phyloP scores from a whole-genome alignment of 1,139 yeast species.

The Spathaspora jeffriesii region DNA sequence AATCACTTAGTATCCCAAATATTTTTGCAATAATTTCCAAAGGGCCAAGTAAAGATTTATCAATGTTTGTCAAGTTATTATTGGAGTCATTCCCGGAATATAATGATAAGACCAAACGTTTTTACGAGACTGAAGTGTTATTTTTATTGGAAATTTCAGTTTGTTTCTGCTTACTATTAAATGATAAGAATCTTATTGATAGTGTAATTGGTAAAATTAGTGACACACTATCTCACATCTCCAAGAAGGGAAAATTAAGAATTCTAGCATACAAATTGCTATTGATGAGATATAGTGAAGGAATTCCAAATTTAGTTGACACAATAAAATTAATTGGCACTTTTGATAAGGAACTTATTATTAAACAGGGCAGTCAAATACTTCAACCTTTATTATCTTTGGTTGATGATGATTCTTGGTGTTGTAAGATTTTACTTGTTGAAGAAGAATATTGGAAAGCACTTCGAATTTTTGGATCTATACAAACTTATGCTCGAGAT shows the following conservation, averaged over 20 bases:
- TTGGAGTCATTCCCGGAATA: slow-evolving; percentile 30
- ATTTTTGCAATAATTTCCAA: slow-evolving; percentile 48
- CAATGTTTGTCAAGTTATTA: slow-evolving; percentile 21
- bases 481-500: slow-evolving; percentile 48
- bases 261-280: slow-evolving; percentile 42
- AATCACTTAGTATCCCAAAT: slow-evolving; percentile 58
- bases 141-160: slow-evolving; percentile 58
- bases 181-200: slow-evolving; percentile 33
- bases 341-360: slow-evolving; percentile 39
- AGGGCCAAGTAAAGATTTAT: slow-evolving; percentile 25
- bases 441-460: slow-evolving; percentile 66
- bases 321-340: slow-evolving; percentile 25
- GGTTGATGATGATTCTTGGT: slow-evolving; percentile 51
- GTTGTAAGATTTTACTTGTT: slow-evolving; percentile 35
- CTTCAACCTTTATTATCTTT: slow-evolving; percentile 56
- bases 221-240: slow-evolving; percentile 13
- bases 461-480: slow-evolving; percentile 57
- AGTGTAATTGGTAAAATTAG: slow-evolving; percentile 22
- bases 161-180: slow-evolving; percentile 48
- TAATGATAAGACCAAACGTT: slow-evolving; percentile 40
- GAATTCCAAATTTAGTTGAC: slow-evolving; percentile 16
- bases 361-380: slow-evolving; percentile 50
- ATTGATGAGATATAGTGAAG: slow-evolving; percentile 31
- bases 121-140: slow-evolving; percentile 53
- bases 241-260: slow-evolving; percentile 32